Conservation (phyloP, 768 basidiomycete genomes). For the Xerocomellus chrysenteron region DNA sequence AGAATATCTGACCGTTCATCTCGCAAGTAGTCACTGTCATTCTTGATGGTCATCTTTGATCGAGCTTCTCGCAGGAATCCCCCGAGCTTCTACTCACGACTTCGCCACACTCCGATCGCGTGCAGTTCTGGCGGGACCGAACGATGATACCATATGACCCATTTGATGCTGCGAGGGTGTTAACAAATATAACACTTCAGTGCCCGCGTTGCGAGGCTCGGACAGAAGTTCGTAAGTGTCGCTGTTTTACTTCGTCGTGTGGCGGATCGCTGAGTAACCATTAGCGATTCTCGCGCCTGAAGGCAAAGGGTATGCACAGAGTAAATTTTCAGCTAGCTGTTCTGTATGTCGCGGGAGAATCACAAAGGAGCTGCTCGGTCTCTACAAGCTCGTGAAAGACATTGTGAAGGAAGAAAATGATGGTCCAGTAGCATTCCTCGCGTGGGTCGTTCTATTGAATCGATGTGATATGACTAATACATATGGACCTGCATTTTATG, state of each 20-base stretch:
- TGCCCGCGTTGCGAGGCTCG: slow-evolving; percentile 31
- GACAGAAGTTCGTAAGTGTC: slow-evolving; percentile 23
- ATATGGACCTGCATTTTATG: not conserved
- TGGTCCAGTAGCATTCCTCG: slow-evolving; percentile 22
- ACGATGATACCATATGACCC: slow-evolving; percentile 16
- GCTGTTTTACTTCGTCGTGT: not conserved
- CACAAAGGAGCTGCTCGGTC: slow-evolving; percentile 39
- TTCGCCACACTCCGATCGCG: not conserved
- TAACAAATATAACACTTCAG: slow-evolving; percentile 18
- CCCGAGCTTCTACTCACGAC: slow-evolving; percentile 5
- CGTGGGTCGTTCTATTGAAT: slow-evolving; percentile 23
- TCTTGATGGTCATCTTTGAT: not conserved
- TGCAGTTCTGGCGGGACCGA: not conserved
- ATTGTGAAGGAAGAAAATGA: slow-evolving; percentile 18
- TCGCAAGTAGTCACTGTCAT: slow-evolving; percentile 5
- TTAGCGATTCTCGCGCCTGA: slow-evolving; percentile 38
- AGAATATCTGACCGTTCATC: slow-evolving; percentile 5
- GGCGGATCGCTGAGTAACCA: not conserved
- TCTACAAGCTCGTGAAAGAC: slow-evolving; percentile 40
- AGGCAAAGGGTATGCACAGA: slow-evolving; percentile 49
- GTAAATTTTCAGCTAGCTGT: slow-evolving; percentile 38
- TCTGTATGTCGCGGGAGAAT: slow-evolving; percentile 36
- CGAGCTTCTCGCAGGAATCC: not conserved
- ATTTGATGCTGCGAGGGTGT: slow-evolving; percentile 23
- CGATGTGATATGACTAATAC: not conserved